These are phyloP conservation scores for Chaetomium tenue DNA, from an alignment of 495 filamentous ascomycete species.

Conservation along the genomic window DNA sequence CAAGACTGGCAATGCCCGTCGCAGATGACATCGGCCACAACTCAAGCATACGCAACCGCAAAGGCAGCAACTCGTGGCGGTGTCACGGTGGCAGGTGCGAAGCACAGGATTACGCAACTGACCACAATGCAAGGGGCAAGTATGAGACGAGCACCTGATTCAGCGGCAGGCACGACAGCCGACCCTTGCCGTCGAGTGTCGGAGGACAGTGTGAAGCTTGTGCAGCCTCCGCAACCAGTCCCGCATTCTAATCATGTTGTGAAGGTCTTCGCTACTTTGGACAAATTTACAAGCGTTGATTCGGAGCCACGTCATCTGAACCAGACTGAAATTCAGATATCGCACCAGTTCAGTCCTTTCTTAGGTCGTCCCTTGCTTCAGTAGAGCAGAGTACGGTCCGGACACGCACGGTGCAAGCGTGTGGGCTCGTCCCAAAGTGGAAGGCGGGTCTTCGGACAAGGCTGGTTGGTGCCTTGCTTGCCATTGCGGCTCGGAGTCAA, in stretches of 20 bases:
- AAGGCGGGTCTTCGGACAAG: constrained; percentile 1
- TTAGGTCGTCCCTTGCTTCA: not conserved
- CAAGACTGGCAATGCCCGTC: no score
- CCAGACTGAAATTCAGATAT: not conserved
- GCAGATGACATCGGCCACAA: no score
- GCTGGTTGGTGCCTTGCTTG: not conserved
- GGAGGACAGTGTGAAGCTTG: not conserved
- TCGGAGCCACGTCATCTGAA: not conserved
- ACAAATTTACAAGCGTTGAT: no score
- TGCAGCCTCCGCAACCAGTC: not conserved
- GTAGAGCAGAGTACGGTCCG: no score
- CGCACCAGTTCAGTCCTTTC: not conserved
- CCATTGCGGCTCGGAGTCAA: no score
- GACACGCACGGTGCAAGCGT: not conserved
- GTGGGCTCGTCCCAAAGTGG: not conserved
- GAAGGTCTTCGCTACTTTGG: not conserved
- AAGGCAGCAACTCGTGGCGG: not conserved
- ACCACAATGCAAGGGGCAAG: constrained; percentile 4
- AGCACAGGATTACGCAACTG: not conserved
- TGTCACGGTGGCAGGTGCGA: not conserved
- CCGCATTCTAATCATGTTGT: not conserved
- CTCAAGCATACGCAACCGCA: no score
- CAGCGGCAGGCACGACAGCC: constrained; percentile 11
- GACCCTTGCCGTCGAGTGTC: not conserved
- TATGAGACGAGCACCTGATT: constrained; percentile 14